These are phyloP conservation scores for Venustampulla echinocandica DNA, from an alignment of 495 filamentous ascomycete genomes.

Conservation along the genomic window DNA sequence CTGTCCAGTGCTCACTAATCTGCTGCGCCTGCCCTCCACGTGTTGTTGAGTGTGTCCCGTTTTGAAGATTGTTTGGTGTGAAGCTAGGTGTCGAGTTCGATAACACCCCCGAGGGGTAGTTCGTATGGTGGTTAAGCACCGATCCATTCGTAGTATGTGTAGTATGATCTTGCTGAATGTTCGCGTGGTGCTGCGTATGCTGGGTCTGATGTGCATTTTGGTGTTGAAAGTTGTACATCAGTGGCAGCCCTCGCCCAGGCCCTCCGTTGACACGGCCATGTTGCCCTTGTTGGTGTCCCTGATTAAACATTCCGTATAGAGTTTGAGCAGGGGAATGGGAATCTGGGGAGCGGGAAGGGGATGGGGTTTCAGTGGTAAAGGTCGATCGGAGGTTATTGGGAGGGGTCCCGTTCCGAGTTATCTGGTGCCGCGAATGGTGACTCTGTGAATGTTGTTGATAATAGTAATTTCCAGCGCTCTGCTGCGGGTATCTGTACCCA, in stretches of 20 bases:
- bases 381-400: constrained; percentile 20
- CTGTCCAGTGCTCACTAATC: constrained; percentile 77
- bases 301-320: constrained; percentile 72
- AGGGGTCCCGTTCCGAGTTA: constrained; percentile 19
- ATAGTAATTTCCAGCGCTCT: constrained; percentile 24
- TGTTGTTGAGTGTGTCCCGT: constrained; percentile 51
- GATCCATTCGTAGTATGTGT: constrained; percentile 46
- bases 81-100: constrained; percentile 68
- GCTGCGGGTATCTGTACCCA: constrained; percentile 28
- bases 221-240: constrained; percentile 65
- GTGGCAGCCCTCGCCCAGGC: constrained; percentile 41
- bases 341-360: constrained; percentile 61
- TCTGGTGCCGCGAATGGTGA: constrained; percentile 20
- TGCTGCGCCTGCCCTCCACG: constrained; percentile 38
- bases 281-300: constrained; percentile 71
- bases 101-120: constrained; percentile 66
- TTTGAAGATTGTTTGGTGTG: constrained; percentile 62
- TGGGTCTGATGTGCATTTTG: constrained; percentile 59
- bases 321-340: constrained; percentile 56
- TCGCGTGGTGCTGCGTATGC: constrained; percentile 65
- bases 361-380: constrained; percentile 47
- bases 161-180: constrained; percentile 56
- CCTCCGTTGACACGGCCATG: constrained; percentile 59
- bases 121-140: constrained; percentile 65
- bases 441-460: constrained; percentile 19